Evolutionary conservation across 176 grass and related monocot species (phyloP).

Genomic region (Ananas comosus): DNA sequence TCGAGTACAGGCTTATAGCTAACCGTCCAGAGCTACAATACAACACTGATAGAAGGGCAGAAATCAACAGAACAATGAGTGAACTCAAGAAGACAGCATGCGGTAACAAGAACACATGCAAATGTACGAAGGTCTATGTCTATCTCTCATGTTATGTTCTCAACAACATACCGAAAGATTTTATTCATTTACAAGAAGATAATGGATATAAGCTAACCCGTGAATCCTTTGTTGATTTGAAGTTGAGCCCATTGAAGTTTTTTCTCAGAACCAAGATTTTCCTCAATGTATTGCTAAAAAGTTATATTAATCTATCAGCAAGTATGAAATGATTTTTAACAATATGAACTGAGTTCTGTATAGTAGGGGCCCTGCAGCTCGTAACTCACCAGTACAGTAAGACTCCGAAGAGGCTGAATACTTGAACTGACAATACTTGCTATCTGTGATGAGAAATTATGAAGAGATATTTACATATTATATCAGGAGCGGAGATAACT

Average conservation of each 20-base stretch:
- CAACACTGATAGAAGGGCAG: not conserved
- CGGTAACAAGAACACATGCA: too few relatives aligned
- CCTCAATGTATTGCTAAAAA: slow-evolving; percentile 44
- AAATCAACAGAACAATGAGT: not conserved
- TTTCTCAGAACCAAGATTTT: slow-evolving; percentile 33
- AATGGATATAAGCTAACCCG: slow-evolving; percentile 29
- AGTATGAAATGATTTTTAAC: too few relatives aligned
- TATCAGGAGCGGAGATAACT: too few relatives aligned
- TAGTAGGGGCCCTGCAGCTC: not conserved
- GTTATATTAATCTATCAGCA: not conserved
- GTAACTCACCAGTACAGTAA: slow-evolving; percentile 40
- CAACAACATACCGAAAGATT: too few relatives aligned
- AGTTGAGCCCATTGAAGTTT: slow-evolving; percentile 42
- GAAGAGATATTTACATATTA: not conserved
- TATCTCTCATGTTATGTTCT: too few relatives aligned
- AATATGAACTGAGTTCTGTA: too few relatives aligned
- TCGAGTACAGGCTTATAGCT: too few relatives aligned
- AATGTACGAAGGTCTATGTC: too few relatives aligned
- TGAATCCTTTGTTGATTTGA: slow-evolving; percentile 81
- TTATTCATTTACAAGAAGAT: not conserved
- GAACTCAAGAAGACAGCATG: too few relatives aligned
- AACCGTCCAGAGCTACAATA: too few relatives aligned
- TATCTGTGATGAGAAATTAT: slow-evolving; percentile 32
- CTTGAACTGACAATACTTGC: slow-evolving; percentile 72
- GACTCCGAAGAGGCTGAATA: slow-evolving; percentile 77